A percentile compares a stretch with the other conserved stretches of the same genome.
phyloP scores from a whole-genome alignment of 441 rosid genomes.

The Theobroma grandiflorum region DNA sequence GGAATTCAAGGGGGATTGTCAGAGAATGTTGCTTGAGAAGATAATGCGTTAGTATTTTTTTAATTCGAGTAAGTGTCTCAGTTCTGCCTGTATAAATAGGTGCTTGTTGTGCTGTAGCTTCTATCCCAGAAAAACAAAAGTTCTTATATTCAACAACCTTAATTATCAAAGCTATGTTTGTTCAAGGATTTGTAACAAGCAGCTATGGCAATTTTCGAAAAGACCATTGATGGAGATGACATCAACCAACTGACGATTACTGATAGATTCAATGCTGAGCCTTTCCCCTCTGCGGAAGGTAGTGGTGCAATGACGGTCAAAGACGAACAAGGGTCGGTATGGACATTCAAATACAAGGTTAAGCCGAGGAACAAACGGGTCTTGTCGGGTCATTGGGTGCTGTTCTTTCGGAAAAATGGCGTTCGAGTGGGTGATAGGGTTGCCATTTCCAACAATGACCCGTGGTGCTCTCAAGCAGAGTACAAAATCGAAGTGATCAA shows the following conservation, averaged over 20 bases:
- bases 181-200: too few species aligned
- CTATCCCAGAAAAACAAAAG: too few species aligned
- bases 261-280: neutral
- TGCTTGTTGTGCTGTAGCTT: too few species aligned
- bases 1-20: too few species aligned
- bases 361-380: neutral
- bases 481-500: neutral
- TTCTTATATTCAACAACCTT: too few species aligned
- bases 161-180: too few species aligned
- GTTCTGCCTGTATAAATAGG: too few species aligned
- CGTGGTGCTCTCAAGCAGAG: neutral
- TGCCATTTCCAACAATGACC: neutral
- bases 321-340: neutral
- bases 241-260: neutral
- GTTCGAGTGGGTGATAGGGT: neutral
- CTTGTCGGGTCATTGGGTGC: neutral
- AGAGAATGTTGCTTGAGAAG: too few species aligned
- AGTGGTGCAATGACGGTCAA: neutral
- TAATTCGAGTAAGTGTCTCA: too few species aligned
- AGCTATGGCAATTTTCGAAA: neutral
- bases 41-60: too few species aligned
- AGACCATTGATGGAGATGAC: too few species aligned
- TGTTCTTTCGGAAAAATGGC: fast-evolving
- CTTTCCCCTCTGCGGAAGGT: neutral
- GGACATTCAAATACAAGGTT: neutral